phyloP scores from a whole-genome alignment of 139 green algal genomes.

The Chlamydomonas asymmetrica region DNA sequence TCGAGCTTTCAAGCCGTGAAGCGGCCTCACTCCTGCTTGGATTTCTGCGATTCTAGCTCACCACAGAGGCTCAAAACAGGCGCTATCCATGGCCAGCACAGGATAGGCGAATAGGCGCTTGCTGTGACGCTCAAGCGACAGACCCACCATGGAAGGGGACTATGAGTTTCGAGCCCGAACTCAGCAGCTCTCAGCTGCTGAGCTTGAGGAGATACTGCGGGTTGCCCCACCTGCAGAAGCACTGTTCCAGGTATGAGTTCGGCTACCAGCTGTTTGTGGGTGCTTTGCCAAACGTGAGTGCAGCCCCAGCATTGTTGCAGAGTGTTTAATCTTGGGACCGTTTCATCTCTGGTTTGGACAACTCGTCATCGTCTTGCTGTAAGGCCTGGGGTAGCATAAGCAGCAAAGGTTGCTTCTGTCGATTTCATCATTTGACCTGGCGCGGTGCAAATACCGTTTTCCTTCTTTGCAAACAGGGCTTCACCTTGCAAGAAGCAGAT shows the following conservation, averaged over 20 bases:
- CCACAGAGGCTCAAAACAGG: too few species aligned
- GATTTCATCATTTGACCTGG: background rate
- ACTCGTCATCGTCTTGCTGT: too few species aligned
- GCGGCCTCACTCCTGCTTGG: too few species aligned
- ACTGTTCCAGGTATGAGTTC: slow-evolving; percentile 13
- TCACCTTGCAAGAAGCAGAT: slow-evolving; percentile 32
- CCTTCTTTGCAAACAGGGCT: slow-evolving; percentile 29
- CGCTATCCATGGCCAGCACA: too few species aligned
- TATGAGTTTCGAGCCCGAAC: slow-evolving; percentile 32
- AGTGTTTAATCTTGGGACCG: background rate
- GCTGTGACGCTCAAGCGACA: too few species aligned
- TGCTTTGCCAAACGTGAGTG: background rate
- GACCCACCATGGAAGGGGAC: slow-evolving; percentile 16
- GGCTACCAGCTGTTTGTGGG: background rate
- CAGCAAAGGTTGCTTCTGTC: background rate
- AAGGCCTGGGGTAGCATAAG: too few species aligned
- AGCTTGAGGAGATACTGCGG: slow-evolving; percentile 32
- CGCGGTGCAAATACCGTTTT: too few species aligned
- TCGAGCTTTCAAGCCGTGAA: too few species aligned
- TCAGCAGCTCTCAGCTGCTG: slow-evolving; percentile 4
- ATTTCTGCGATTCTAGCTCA: too few species aligned
- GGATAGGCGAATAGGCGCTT: too few species aligned
- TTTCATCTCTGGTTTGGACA: too few species aligned
- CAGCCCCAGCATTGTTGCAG: background rate
- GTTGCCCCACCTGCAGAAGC: slow-evolving; percentile 27